phyloP scores from a whole-genome alignment of 179 eudicot genomes.

The Beta lomatogona region DNA sequence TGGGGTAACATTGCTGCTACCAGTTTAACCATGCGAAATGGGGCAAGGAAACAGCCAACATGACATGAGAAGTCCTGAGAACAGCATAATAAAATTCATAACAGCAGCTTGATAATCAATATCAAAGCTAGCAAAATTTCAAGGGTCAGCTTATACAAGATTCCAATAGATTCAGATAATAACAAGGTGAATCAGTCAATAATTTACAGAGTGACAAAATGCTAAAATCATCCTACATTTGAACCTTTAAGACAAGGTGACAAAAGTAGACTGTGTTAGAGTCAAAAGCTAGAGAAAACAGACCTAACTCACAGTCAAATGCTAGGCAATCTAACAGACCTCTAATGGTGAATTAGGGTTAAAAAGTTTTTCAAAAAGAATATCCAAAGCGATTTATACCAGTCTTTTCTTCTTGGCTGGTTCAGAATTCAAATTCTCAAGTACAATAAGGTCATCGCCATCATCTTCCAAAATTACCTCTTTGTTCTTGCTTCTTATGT shows the following conservation, averaged over 20 bases:
- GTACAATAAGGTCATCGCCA: slow-evolving; percentile 54
- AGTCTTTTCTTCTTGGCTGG: slow-evolving; percentile 49
- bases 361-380: slow-evolving; percentile 19
- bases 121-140: slow-evolving; percentile 21
- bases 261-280: slow-evolving; percentile 23
- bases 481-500: slow-evolving; percentile 39
- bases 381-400: slow-evolving; percentile 30
- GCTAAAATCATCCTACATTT: slow-evolving; percentile 21
- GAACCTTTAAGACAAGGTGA: neutral
- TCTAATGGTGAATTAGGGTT: slow-evolving; percentile 38
- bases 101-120: slow-evolving; percentile 18
- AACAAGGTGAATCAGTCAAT: slow-evolving; percentile 23
- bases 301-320: slow-evolving; percentile 22
- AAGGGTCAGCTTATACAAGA: slow-evolving; percentile 20
- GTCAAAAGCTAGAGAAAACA: slow-evolving; percentile 23
- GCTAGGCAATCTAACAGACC: slow-evolving; percentile 27
- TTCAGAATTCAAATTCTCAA: slow-evolving; percentile 52
- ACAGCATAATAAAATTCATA: slow-evolving; percentile 7
- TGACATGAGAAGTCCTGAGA: neutral
- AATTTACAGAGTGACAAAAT: slow-evolving; percentile 17
- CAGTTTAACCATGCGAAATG: slow-evolving; percentile 14
- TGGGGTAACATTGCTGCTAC: neutral
- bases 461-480: slow-evolving; percentile 48
- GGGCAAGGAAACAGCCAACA: slow-evolving; percentile 8
- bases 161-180: slow-evolving; percentile 24